Evolutionary conservation across 306 rosid species (phyloP).

Genomic region (Cucumis cinereus): DNA sequence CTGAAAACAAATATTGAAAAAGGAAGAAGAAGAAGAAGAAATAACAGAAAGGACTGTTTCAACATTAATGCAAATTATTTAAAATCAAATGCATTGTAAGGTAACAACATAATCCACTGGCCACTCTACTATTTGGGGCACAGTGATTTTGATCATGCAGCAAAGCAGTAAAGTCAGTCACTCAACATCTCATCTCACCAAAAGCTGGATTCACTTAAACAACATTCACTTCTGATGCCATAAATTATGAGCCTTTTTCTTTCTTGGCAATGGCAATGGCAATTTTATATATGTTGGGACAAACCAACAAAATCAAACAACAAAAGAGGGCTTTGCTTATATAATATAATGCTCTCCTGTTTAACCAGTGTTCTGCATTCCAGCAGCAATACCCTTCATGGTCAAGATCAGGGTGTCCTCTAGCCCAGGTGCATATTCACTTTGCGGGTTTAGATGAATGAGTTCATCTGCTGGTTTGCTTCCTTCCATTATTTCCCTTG

Average conservation of each 20-base stretch:
- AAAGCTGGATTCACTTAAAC: slow-evolving; percentile 12
- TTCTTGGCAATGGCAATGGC: not conserved
- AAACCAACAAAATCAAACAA: not conserved
- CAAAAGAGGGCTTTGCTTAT: not conserved
- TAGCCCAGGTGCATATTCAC: slow-evolving; percentile 91
- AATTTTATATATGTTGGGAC: not conserved
- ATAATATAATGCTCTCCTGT: not conserved
- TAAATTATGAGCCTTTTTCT: slow-evolving; percentile 1
- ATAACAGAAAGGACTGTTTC: not conserved
- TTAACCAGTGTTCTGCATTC: slow-evolving; percentile 96
- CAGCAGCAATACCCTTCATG: slow-evolving; percentile 99
- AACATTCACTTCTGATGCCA: slow-evolving; percentile 20
- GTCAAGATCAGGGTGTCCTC: slow-evolving; percentile 97
- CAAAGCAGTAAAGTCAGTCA: not conserved
- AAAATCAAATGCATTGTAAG: not conserved
- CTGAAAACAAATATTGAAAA: no score
- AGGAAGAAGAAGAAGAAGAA: no score
- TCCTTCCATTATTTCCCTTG: slow-evolving; percentile 48
- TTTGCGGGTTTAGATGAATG: slow-evolving; percentile 65
- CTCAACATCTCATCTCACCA: slow-evolving; percentile 2
- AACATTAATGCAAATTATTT: slow-evolving; percentile 1
- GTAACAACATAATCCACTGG: not conserved
- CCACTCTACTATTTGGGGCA: slow-evolving; percentile 2
- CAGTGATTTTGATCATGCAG: slow-evolving; percentile 5
- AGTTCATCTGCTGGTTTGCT: slow-evolving; percentile 72